Evolutionary conservation across 257 asterid species (phyloP).

Genomic region (Rhazya stricta): DNA sequence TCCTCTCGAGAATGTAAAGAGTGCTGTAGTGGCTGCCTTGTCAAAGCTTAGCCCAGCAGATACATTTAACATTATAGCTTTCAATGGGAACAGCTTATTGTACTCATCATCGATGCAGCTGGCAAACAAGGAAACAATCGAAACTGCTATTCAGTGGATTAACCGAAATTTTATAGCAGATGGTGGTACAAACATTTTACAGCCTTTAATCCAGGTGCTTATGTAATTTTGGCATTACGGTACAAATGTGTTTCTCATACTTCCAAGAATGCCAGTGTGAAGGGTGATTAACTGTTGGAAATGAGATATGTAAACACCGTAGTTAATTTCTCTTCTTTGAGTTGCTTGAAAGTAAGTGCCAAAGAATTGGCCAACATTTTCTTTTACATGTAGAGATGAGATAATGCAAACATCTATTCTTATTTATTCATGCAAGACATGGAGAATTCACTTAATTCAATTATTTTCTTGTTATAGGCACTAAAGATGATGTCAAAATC

Average conservation of each 20-base stretch:
- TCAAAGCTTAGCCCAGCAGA: constrained; percentile 52
- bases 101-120: constrained; percentile 54
- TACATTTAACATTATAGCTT: constrained; percentile 63
- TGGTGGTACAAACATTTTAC: constrained; percentile 56
- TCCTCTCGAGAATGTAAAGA: constrained; percentile 57
- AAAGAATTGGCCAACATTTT: neutral
- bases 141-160: constrained; percentile 59
- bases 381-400: neutral
- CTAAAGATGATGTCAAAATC: constrained; percentile 51
- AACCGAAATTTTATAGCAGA: constrained; percentile 43
- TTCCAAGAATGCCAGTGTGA: neutral
- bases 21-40: constrained; percentile 50
- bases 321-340: neutral
- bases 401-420: neutral
- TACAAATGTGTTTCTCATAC: neutral
- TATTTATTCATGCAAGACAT: neutral
- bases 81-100: constrained; percentile 33
- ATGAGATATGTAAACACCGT: neutral
- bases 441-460: neutral
- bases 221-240: neutral
- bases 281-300: neutral
- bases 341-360: neutral
- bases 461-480: constrained; percentile 50
- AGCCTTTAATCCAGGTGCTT: constrained; percentile 61
- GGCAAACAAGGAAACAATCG: constrained; percentile 43